phyloP scores from a whole-genome alignment of 1,284 basidiomycete genomes.

The Papiliotrema terrestris region DNA sequence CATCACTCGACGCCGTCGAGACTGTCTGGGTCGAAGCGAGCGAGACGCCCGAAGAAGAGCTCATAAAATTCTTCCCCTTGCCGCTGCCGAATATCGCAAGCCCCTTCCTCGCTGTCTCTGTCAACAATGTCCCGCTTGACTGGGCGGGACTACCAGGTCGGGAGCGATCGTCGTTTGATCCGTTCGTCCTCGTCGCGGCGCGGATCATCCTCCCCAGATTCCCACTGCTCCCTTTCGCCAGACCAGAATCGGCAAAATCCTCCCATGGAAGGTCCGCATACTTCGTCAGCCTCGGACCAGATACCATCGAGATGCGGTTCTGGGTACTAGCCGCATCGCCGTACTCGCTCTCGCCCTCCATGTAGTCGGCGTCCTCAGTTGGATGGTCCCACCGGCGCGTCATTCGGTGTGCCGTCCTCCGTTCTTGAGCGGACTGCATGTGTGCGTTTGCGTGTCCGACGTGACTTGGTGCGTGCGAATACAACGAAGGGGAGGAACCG shows the following conservation, averaged over 20 bases:
- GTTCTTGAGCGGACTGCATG: constrained; percentile 1
- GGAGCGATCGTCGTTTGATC: background rate
- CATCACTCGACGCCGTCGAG: background rate
- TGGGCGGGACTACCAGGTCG: background rate
- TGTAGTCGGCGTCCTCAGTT: background rate
- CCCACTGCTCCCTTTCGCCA: background rate
- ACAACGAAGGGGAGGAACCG: constrained; percentile 11
- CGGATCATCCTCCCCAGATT: background rate
- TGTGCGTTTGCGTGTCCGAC: background rate
- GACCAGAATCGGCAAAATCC: background rate
- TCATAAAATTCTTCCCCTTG: background rate
- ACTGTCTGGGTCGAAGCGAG: background rate
- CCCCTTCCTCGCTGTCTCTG: background rate
- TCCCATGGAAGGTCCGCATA: constrained; percentile 17
- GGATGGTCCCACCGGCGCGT: background rate
- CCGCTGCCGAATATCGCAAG: background rate
- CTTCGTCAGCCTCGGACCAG: constrained; percentile 16
- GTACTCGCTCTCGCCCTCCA: too few relatives aligned
- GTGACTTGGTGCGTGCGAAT: constrained; percentile 3
- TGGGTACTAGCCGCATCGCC: constrained; percentile 6
- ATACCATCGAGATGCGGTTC: constrained; percentile 18
- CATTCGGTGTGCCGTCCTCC: background rate
- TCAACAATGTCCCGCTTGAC: background rate
- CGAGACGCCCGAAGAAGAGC: constrained; percentile 2
- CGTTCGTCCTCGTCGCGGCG: background rate